phyloP scores from a whole-genome alignment of 1,139 yeast genomes.

The Geotrichum candidum region DNA sequence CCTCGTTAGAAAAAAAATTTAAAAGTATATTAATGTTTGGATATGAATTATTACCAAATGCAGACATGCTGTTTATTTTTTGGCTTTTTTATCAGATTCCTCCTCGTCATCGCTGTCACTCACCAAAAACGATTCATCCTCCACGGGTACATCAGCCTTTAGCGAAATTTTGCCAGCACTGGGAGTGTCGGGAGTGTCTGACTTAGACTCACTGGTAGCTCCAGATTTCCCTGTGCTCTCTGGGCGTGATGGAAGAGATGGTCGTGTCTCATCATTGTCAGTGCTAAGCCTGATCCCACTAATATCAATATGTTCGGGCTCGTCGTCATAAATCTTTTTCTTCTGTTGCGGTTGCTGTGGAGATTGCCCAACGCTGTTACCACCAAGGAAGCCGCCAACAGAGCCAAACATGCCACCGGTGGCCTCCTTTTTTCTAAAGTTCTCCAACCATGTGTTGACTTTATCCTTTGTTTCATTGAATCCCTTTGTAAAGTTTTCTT shows the following conservation, averaged over 20 bases:
- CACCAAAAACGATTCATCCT: constrained; percentile 62
- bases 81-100: neutral
- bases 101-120: constrained; percentile 71
- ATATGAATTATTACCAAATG: neutral
- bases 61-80: neutral
- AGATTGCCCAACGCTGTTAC: constrained; percentile 26
- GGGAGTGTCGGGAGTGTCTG: neutral
- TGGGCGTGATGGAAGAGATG: neutral
- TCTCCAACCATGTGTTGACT: constrained; percentile 77
- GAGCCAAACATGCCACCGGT: constrained; percentile 27
- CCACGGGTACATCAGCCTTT: constrained; percentile 41
- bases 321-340: constrained; percentile 11
- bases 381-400: constrained; percentile 25
- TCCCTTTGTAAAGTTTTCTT: constrained; percentile 67
- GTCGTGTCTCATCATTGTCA: neutral
- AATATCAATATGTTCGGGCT: constrained; percentile 24
- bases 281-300: constrained; percentile 4
- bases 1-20: no score
- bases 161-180: constrained; percentile 50
- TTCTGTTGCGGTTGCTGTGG: constrained; percentile 10
- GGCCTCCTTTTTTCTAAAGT: constrained; percentile 49
- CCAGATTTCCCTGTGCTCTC: constrained; percentile 18
- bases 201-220: constrained; percentile 26
- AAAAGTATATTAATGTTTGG: neutral
- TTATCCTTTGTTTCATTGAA: constrained; percentile 77